These are phyloP conservation scores for Ceratocystis eucalypticola DNA, from an alignment of 2,329 filamentous ascomycete species.

Conservation along the genomic window DNA sequence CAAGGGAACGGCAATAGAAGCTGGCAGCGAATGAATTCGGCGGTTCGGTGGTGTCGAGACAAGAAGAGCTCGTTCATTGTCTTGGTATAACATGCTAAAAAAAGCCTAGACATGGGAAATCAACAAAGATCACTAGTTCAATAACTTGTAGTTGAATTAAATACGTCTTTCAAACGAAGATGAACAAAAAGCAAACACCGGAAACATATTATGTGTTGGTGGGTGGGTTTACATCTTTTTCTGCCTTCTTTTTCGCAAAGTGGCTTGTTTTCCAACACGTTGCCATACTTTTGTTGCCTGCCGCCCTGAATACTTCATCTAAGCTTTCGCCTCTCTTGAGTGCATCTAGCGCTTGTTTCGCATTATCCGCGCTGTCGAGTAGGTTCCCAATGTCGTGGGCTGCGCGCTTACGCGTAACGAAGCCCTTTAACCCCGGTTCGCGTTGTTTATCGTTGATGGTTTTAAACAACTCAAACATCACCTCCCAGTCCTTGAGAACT, in stretches of 20 bases:
- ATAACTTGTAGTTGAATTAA: neutral
- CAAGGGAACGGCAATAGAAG: slow-evolving; percentile 34
- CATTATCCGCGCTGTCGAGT: slow-evolving; percentile 38
- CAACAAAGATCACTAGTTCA: neutral
- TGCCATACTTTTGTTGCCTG: slow-evolving; percentile 1
- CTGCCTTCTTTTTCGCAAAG: slow-evolving; percentile 7
- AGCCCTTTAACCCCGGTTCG: slow-evolving; percentile 23
- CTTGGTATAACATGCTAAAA: neutral
- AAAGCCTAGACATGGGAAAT: neutral
- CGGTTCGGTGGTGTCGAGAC: no score
- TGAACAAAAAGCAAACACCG: neutral
- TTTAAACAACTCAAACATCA: slow-evolving; percentile 31
- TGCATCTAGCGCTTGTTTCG: slow-evolving; percentile 34
- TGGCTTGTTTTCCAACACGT: slow-evolving; percentile 18
- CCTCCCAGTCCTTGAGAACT: slow-evolving; percentile 31
- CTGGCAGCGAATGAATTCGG: neutral
- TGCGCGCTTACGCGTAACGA: slow-evolving; percentile 26
- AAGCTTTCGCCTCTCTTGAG: slow-evolving; percentile 32
- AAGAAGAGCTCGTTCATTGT: neutral
- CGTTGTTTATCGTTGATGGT: slow-evolving; percentile 28
- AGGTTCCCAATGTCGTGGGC: slow-evolving; percentile 27
- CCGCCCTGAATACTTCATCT: slow-evolving; percentile 21
- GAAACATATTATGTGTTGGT: neutral
- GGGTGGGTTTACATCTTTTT: neutral
- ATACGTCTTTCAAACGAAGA: neutral